These are phyloP conservation scores for Reticulascus tulasneorum DNA, from an alignment of 2,329 filamentous ascomycete genomes.

Conservation along the genomic window DNA sequence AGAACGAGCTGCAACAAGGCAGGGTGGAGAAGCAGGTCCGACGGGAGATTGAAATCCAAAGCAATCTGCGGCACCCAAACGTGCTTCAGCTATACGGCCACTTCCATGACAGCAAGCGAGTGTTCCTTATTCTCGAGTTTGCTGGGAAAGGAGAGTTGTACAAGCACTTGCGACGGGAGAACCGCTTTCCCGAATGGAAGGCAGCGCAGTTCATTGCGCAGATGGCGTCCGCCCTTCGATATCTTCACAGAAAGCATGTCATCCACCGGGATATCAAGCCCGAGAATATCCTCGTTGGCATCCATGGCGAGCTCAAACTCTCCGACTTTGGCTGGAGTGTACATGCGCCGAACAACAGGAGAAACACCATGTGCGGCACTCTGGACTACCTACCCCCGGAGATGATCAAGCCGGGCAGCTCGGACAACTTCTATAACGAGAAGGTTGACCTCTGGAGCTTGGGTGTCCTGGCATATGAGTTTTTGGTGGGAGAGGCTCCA, in stretches of 20 bases:
- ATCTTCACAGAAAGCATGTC: conserved; percentile 93
- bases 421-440: conserved; percentile 87
- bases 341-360: conserved; percentile 89
- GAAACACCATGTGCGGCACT: conserved; percentile 95
- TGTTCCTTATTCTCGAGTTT: conserved; percentile 85
- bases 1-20: conserved; percentile 74
- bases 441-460: conserved; percentile 97
- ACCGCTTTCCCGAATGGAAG: conserved; percentile 79
- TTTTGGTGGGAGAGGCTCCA: conserved; percentile 90
- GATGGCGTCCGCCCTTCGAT: conserved; percentile 85
- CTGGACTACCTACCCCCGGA: conserved; percentile 96
- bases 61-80: conserved; percentile 80
- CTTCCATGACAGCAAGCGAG: conserved; percentile 84
- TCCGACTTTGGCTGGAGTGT: conserved; percentile 99
- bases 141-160: conserved; percentile 83
- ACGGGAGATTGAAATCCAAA: conserved; percentile 86
- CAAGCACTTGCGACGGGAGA: conserved; percentile 77
- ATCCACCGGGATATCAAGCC: conserved; percentile 98
- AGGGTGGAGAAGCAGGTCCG: conserved; percentile 81
- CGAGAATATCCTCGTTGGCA: conserved; percentile 92
- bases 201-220: conserved; percentile 84
- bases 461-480: conserved; percentile 93
- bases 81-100: conserved; percentile 80
- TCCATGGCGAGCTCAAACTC: conserved; percentile 97
- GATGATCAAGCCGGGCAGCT: conserved; percentile 82